A percentile compares a stretch with the other conserved stretches of the same genome.
phyloP scores from a whole-genome alignment of 352 stramenopile species.

The Phytophthora fragariaefolia region DNA sequence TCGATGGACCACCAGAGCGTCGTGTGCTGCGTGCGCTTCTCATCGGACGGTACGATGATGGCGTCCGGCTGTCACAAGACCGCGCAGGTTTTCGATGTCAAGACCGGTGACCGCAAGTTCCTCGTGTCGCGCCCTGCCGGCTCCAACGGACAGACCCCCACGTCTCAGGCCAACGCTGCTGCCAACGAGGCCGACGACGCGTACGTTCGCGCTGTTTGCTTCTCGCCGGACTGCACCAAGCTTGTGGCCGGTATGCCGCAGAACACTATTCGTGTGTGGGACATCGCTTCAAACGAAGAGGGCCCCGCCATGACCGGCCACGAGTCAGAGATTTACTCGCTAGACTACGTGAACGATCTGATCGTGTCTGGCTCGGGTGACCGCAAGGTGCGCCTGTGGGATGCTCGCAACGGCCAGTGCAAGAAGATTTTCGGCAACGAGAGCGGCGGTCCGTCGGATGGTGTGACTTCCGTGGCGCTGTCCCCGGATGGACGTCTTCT shows the following conservation, averaged over 20 bases:
- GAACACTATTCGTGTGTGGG: constrained; percentile 89
- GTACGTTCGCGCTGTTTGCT: constrained; percentile 86
- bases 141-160: constrained; percentile 47
- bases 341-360: constrained; percentile 88
- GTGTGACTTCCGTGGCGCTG: constrained; percentile 82
- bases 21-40: constrained; percentile 88
- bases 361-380: constrained; percentile 89
- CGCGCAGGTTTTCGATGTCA: constrained; percentile 87
- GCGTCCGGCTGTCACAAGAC: constrained; percentile 89
- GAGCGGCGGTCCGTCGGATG: constrained; percentile 77
- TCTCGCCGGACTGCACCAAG: constrained; percentile 87
- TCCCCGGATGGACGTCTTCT: constrained; percentile 81
- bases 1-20: constrained; percentile 92
- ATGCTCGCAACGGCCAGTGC: constrained; percentile 81
- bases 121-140: constrained; percentile 72
- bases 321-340: constrained; percentile 88
- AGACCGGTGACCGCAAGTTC: constrained; percentile 85
- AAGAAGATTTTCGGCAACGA: constrained; percentile 88
- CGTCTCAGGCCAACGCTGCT: constrained; percentile 47
- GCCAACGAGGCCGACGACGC: constrained; percentile 81
- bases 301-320: constrained; percentile 81
- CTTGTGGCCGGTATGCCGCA: constrained; percentile 88
- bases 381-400: constrained; percentile 85
- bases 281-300: constrained; percentile 89
- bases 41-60: constrained; percentile 86